Evolutionary conservation across 139 green algal genomes (phyloP).

Genomic region (Desmodesmus armatus): DNA sequence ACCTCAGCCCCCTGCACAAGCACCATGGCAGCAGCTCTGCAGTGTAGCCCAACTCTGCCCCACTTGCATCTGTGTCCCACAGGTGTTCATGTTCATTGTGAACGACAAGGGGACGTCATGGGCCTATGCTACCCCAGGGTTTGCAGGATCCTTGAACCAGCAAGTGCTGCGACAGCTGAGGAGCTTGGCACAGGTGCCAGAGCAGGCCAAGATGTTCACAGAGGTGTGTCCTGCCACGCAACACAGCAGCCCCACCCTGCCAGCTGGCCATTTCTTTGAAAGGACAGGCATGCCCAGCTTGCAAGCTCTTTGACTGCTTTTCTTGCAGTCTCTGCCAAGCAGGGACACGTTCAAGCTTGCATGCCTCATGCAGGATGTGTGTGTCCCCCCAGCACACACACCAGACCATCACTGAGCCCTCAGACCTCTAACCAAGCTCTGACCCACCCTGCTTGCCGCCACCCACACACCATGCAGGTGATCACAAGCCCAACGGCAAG

Average conservation of each 20-base stretch:
- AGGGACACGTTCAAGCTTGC: background rate
- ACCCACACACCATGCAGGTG: background rate
- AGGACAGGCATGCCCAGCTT: too few species aligned
- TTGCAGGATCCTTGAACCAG: constrained; percentile 45
- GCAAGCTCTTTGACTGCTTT: too few species aligned
- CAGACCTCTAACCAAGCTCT: background rate
- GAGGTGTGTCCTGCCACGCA: constrained; percentile 42
- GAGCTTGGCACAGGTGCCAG: constrained; percentile 45
- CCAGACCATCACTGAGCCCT: constrained; percentile 56
- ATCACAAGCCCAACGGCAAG: background rate
- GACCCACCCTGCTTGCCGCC: background rate
- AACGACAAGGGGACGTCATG: constrained; percentile 75
- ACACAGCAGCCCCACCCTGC: background rate
- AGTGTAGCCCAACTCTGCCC: too few species aligned
- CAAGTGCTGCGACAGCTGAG: constrained; percentile 60
- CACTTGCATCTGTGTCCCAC: too few species aligned
- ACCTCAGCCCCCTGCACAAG: too few species aligned
- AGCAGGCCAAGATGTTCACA: constrained; percentile 45
- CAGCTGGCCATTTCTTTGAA: too few species aligned
- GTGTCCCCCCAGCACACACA: too few species aligned
- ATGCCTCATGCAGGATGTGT: too few species aligned
- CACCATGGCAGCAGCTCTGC: too few species aligned
- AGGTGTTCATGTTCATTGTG: constrained; percentile 75
- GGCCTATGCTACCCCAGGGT: constrained; percentile 70
- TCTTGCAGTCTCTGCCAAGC: background rate